A percentile compares a stretch with the other conserved stretches of the same genome.
Conservation (phyloP, 164 flowering plant species). For the Litsea cubeba region DNA sequence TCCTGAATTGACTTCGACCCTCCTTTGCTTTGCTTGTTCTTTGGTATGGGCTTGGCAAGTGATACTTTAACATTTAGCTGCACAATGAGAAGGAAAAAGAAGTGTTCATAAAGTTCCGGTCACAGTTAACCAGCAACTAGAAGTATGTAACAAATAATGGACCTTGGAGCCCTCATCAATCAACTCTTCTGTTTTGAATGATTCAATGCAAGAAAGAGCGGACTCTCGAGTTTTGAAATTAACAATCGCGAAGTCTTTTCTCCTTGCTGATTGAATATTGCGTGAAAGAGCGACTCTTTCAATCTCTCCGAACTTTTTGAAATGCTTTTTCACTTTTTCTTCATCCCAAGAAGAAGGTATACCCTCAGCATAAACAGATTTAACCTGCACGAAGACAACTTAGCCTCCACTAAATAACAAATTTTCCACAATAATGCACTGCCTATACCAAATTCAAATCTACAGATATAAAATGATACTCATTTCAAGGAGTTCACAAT, state of each 20-base stretch:
- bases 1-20: constrained; percentile 11
- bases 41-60: constrained; percentile 35
- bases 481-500: background rate
- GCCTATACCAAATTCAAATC: background rate
- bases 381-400: constrained; percentile 24
- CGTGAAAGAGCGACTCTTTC: constrained; percentile 34
- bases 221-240: constrained; percentile 31
- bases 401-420: background rate
- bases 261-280: constrained; percentile 26
- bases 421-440: background rate
- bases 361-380: constrained; percentile 35
- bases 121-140: background rate
- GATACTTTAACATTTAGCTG: constrained; percentile 35
- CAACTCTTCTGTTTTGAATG: constrained; percentile 18
- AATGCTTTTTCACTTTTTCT: constrained; percentile 24
- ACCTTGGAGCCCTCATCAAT: constrained; percentile 31
- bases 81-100: constrained; percentile 1
- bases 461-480: background rate
- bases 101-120: background rate
- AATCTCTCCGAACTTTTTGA: constrained; percentile 32
- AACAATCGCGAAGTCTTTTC: constrained; percentile 42
- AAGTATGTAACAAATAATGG: constrained; percentile 1
- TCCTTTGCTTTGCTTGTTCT: constrained; percentile 25
- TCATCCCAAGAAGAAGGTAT: constrained; percentile 36
- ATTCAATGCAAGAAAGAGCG: constrained; percentile 36